Percentiles rank a stretch among this genome's conserved stretches.
Conservation (phyloP, 768 basidiomycete species). For the Tephrocybe sp. region DNA sequence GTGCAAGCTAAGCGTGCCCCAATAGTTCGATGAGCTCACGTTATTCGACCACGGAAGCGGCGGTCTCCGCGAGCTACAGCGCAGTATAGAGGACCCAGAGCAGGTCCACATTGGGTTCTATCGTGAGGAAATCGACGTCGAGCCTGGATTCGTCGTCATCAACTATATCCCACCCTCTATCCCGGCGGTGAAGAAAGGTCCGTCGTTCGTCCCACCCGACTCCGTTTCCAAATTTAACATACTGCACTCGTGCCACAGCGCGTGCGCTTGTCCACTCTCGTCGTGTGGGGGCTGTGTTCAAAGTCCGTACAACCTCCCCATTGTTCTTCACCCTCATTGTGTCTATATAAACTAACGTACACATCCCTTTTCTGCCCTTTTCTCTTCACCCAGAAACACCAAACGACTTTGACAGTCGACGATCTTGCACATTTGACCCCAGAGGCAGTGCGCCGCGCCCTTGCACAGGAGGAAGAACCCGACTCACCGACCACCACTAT, state of each 20-base stretch:
- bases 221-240: slow-evolving; percentile 1
- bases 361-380: slow-evolving; percentile 19
- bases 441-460: slow-evolving; percentile 36
- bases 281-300: slow-evolving; percentile 44
- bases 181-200: slow-evolving; percentile 36
- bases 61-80: slow-evolving; percentile 47
- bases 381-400: slow-evolving; percentile 34
- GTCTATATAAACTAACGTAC: slow-evolving; percentile 9
- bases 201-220: slow-evolving; percentile 9
- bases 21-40: slow-evolving; percentile 38
- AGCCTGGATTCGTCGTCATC: slow-evolving; percentile 41
- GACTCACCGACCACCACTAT: slow-evolving; percentile 18
- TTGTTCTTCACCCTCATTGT: slow-evolving; percentile 20
- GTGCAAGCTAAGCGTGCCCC: slow-evolving; percentile 12
- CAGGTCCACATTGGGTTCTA: slow-evolving; percentile 47
- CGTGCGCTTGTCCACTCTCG: slow-evolving; percentile 48
- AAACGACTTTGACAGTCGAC: slow-evolving; percentile 47
- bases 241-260: slow-evolving; percentile 31
- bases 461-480: slow-evolving; percentile 25
- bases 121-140: slow-evolving; percentile 36
- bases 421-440: slow-evolving; percentile 43
- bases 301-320: slow-evolving; percentile 30
- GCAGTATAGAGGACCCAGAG: slow-evolving; percentile 35
- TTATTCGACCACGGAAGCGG: slow-evolving; percentile 39
- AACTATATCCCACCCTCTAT: slow-evolving; percentile 45